Percentiles rank a stretch among this genome's conserved stretches.
Conservation (phyloP, 2,329 filamentous ascomycete genomes). For the Monilinia aucupariae region DNA sequence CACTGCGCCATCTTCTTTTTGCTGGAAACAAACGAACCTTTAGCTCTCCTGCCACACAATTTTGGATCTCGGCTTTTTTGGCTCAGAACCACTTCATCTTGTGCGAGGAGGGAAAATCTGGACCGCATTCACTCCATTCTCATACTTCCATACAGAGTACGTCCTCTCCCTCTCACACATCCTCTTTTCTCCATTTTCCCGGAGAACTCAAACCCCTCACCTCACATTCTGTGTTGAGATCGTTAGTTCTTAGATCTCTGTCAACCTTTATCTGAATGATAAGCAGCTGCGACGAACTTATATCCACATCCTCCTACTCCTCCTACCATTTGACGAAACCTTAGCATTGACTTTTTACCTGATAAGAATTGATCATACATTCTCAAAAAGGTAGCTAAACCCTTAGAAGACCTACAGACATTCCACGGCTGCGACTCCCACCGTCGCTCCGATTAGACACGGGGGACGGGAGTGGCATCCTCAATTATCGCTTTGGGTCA, state of each 20-base stretch:
- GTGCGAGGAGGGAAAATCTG: conserved; percentile 12
- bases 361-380: not conserved
- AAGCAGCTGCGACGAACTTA: conserved; percentile 12
- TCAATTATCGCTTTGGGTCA: conserved; percentile 14
- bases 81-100: no score
- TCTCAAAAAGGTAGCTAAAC: no score
- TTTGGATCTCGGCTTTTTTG: not conserved
- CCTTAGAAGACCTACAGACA: conserved; percentile 22
- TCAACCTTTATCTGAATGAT: conserved; percentile 14
- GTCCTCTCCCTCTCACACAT: no score
- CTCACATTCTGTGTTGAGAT: conserved; percentile 7
- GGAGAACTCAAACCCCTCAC: conserved; percentile 3
- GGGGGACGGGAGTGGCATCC: conserved; percentile 35
- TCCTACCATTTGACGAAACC: conserved; percentile 1
- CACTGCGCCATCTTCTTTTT: conserved; percentile 17
- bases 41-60: conserved; percentile 16
- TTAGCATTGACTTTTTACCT: not conserved
- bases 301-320: conserved; percentile 12
- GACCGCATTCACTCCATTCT: not conserved
- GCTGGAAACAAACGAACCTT: conserved; percentile 5
- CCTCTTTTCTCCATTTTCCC: not conserved
- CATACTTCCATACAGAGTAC: no score
- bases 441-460: conserved; percentile 32
- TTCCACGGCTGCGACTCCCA: conserved; percentile 34
- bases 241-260: not conserved